Evolutionary conservation across 768 basidiomycete genomes (phyloP), one percentile per base, ranked within the genome.

Genomic region (Lyophyllum semitale): DNA sequence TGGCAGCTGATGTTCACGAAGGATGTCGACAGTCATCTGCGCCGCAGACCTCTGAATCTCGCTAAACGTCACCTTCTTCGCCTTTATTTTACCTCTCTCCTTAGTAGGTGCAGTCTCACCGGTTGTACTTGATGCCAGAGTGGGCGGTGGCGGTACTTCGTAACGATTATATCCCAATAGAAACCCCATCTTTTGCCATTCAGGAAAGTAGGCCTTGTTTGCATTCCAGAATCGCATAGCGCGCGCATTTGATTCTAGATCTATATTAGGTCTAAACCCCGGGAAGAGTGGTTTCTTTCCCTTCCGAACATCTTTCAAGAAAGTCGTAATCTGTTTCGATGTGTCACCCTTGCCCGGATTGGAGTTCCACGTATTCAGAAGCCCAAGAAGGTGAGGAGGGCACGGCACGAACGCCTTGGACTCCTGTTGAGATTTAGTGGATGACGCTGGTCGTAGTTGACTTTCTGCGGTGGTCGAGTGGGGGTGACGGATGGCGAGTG

Each of bases 131-230:
- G 26, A n/a, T 50, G 29, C 5, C n/a, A 35, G 23, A 30, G 49
- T 57, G 13, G 27, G 43, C 0, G 50, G 50, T 20, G 55, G 37
- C 8, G 49, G 45, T 9, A 43, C 42, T 4, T 46, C 49, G 13
- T 56, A 33, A 17, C 41, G 12, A 32, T 46, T 51, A 5, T 51
- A 57, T 17, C 22, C 37, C 22, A 41, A 17, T 25, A 57, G 51
- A 20, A 57, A 57, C 12, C 50, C 55, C 55, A 57, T 51, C 18
- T 57, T 51, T 37, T 57, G 55, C 55, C 55, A 51, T 35, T 57
- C 49, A 9, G 38, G 23, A 22, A 57, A 51, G n/a, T 37, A 38
- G 1, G 20, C 25, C 12, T 27, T 51, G 38, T 48, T 50, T 20
- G 51, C 50, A 11, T 17, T 46, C 20, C 50, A 51, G 29, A 38